Percentiles rank a stretch among this genome's conserved stretches.
Conservation (phyloP, 306 rosid species). For the Vachellia collinsii region DNA sequence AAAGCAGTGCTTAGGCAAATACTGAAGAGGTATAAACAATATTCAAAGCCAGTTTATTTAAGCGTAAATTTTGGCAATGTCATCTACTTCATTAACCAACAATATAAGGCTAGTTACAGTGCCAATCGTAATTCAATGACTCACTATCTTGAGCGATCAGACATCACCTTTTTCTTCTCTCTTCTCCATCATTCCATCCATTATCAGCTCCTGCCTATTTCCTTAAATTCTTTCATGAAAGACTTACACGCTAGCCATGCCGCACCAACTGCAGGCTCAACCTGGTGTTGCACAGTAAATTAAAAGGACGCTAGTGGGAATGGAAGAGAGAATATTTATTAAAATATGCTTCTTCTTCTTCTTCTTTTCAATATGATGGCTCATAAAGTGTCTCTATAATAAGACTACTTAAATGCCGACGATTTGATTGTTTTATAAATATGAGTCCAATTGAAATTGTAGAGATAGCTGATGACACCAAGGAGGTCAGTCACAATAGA, state of each 20-base stretch:
- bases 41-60: too few species aligned
- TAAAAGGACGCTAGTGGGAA: background rate
- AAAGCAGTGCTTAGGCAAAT: too few species aligned
- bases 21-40: too few species aligned
- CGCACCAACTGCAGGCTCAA: conserved; percentile 95
- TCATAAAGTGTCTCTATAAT: background rate
- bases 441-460: background rate
- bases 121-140: too few species aligned
- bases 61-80: background rate
- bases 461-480: background rate
- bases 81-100: background rate
- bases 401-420: background rate
- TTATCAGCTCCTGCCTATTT: conserved; percentile 48
- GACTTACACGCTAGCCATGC: conserved; percentile 92
- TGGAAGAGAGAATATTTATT: background rate
- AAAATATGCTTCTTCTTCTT: background rate
- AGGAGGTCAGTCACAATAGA: background rate
- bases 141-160: background rate
- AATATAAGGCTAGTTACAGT: background rate
- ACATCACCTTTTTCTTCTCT: background rate
- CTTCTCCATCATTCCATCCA: conserved; percentile 13
- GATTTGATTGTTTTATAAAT: background rate
- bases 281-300: conserved; percentile 51
- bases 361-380: background rate
- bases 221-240: conserved; percentile 60